Evolutionary conservation across 805 yeast genomes (phyloP).

Genomic region (Danielia reshetovae): DNA sequence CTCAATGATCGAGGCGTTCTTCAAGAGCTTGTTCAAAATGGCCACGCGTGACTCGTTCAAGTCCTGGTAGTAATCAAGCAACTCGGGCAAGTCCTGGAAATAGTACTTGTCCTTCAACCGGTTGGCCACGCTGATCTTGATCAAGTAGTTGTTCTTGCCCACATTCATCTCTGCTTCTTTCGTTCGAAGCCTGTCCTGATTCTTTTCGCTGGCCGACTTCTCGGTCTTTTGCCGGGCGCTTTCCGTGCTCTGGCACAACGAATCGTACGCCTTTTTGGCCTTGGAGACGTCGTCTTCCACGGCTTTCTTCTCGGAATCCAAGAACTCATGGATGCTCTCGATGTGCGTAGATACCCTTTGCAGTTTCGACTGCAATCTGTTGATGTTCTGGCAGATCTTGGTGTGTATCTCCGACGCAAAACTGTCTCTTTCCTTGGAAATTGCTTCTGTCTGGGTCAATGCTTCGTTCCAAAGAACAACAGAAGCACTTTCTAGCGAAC

Average conservation of each 20-base stretch:
- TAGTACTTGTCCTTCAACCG: constrained; percentile 88
- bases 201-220: constrained; percentile 47
- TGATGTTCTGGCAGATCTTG: constrained; percentile 60
- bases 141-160: constrained; percentile 79
- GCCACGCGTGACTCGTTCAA: constrained; percentile 75
- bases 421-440: constrained; percentile 61
- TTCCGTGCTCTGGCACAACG: constrained; percentile 77
- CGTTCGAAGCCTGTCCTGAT: constrained; percentile 51
- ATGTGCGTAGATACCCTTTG: constrained; percentile 54
- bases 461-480: constrained; percentile 89
- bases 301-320: constrained; percentile 44
- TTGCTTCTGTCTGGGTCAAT: constrained; percentile 74
- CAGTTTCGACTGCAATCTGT: constrained; percentile 49
- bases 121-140: constrained; percentile 80
- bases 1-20: constrained; percentile 60
- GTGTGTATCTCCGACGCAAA: constrained; percentile 57
- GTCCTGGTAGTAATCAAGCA: constrained; percentile 80
- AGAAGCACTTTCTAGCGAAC: constrained; percentile 85
- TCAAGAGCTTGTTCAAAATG: constrained; percentile 65
- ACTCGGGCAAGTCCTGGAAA: constrained; percentile 90
- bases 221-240: constrained; percentile 70
- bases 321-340: constrained; percentile 54
- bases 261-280: constrained; percentile 75
- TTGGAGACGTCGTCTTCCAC: constrained; percentile 56
- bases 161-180: constrained; percentile 79